Evolutionary conservation across 495 filamentous ascomycete genomes (phyloP).

Genomic region (Annulohypoxylon stygium): DNA sequence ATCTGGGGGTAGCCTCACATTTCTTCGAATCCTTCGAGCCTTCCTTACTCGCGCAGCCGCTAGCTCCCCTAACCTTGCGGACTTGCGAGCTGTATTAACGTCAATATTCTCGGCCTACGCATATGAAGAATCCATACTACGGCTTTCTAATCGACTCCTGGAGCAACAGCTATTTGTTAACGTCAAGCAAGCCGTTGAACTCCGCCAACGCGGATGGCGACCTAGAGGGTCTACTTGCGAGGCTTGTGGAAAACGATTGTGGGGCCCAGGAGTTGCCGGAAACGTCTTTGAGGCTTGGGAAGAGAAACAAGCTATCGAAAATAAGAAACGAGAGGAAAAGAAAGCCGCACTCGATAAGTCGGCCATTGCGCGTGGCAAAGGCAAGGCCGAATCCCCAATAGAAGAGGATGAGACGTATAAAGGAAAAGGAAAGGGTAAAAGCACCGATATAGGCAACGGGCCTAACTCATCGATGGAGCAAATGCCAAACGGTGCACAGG

Average conservation of each 20-base stretch:
- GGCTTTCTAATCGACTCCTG: constrained; percentile 85
- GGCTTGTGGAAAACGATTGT: constrained; percentile 82
- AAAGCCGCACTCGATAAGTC: constrained; percentile 43
- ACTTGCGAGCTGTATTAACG: constrained; percentile 84
- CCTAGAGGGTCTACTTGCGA: constrained; percentile 89
- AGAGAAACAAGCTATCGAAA: constrained; percentile 66
- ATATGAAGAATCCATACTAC: constrained; percentile 89
- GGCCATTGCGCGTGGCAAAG: constrained; percentile 48
- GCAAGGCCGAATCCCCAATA: constrained; percentile 43
- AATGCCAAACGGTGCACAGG: constrained; percentile 18
- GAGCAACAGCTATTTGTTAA: constrained; percentile 91
- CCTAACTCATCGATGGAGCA: constrained; percentile 16
- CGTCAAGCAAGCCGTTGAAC: constrained; percentile 77
- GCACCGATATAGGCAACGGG: constrained; percentile 42
- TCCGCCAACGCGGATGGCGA: constrained; percentile 91
- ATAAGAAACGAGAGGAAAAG: constrained; percentile 54
- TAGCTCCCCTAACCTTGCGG: constrained; percentile 86
- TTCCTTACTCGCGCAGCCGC: constrained; percentile 87
- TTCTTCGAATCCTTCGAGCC: constrained; percentile 88
- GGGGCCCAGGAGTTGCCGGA: constrained; percentile 88
- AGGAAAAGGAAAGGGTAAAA: constrained; percentile 54
- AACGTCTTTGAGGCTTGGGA: constrained; percentile 87
- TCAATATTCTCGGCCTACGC: constrained; percentile 95
- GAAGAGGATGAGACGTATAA: constrained; percentile 40
- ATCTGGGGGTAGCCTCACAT: constrained; percentile 73